A percentile compares a stretch with the other conserved stretches of the same genome.
Evolutionary conservation across 345 rosid genomes (phyloP).

Genomic region (Eucalyptus curtisii): DNA sequence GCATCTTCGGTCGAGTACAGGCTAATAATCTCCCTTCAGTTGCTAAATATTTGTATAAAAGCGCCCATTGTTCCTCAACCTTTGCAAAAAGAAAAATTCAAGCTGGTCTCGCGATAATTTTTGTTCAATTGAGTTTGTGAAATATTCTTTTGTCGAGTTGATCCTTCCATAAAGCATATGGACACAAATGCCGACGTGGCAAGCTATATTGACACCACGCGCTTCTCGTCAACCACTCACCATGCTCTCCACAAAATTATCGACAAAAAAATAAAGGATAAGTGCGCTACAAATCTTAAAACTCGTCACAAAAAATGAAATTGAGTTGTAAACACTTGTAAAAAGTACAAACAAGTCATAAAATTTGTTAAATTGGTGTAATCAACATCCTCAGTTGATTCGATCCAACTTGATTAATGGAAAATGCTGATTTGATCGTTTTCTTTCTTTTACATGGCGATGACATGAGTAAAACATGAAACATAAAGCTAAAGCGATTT

Average conservation of each 20-base stretch:
- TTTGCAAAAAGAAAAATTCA: not conserved
- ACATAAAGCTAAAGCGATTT: no score
- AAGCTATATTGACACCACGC: not conserved
- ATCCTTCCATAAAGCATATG: not conserved
- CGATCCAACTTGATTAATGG: accelerated
- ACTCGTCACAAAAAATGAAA: no score
- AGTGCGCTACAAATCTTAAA: accelerated
- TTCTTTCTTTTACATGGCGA: not conserved
- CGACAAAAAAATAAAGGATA: no score
- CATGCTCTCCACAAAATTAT: not conserved
- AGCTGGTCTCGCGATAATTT: not conserved
- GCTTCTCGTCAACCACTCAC: not conserved
- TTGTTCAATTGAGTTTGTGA: not conserved
- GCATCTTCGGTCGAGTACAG: not conserved
- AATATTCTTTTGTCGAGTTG: not conserved
- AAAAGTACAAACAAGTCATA: no score
- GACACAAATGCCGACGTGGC: not conserved
- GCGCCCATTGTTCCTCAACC: not conserved
- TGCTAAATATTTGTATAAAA: not conserved
- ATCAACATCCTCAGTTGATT: no score
- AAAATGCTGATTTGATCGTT: no score
- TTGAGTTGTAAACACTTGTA: no score
- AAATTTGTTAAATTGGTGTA: no score
- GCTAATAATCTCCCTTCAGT: not conserved
- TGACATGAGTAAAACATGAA: not conserved